phyloP scores from a whole-genome alignment of 768 basidiomycete genomes.

The Strobilomyces echinocephalus region DNA sequence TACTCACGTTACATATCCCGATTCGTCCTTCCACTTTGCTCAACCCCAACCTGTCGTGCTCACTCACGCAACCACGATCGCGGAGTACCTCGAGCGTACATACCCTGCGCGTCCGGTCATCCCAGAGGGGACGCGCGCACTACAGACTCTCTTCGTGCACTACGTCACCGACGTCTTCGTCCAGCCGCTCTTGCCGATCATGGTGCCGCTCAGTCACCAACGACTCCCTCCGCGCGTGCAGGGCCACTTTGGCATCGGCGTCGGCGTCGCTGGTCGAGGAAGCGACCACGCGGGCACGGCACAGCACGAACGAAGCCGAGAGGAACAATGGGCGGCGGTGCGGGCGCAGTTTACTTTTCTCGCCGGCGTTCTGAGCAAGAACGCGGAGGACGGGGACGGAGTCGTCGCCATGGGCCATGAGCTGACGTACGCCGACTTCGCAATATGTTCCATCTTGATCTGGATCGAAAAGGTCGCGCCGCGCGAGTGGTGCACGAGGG shows the following conservation, averaged over 20 bases:
- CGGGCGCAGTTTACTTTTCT: constrained; percentile 65
- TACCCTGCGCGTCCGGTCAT: constrained; percentile 70
- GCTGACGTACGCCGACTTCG: constrained; percentile 70
- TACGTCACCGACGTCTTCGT: constrained; percentile 62
- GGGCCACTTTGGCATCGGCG: constrained; percentile 38
- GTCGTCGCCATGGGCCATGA: constrained; percentile 61
- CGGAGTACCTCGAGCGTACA: constrained; percentile 64
- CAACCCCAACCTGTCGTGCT: constrained; percentile 46
- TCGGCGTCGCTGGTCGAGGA: constrained; percentile 5
- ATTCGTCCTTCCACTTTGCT: constrained; percentile 24
- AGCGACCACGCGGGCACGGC: neutral
- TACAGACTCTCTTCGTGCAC: constrained; percentile 67
- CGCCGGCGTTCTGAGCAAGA: constrained; percentile 63
- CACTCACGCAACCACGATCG: constrained; percentile 57
- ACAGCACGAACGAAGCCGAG: constrained; percentile 38
- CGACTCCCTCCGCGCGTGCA: constrained; percentile 54
- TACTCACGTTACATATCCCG: constrained; percentile 8
- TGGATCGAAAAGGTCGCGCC: constrained; percentile 72
- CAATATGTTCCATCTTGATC: constrained; percentile 63
- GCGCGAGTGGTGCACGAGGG: constrained; percentile 67
- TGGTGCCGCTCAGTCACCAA: constrained; percentile 65
- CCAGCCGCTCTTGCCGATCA: constrained; percentile 63
- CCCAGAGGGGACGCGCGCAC: constrained; percentile 63
- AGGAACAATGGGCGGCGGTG: constrained; percentile 61
- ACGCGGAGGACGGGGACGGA: constrained; percentile 56